Evolutionary conservation across 2,329 filamentous ascomycete species (phyloP), one percentile per base, ranked within the genome.

Genomic region (Trichoderma guizhouense): DNA sequence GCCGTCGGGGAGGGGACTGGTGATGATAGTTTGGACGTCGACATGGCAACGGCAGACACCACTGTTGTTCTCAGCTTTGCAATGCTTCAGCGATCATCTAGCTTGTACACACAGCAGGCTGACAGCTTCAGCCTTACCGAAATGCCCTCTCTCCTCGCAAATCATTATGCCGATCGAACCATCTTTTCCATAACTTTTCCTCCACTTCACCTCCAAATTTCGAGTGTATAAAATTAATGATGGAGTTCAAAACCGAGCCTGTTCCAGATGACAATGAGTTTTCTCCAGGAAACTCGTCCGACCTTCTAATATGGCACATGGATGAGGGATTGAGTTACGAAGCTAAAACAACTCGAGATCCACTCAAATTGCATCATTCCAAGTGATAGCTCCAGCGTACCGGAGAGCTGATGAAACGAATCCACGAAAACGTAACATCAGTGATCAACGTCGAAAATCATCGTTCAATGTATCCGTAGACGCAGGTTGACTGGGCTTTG

Each of bases 371-470:
- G 0, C n/a, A 9, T 47, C 36, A 1, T 8, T n/a, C 15, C 36
- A n/a, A 9, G 15, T 43, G 15, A 43, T n/a, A 5, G 39, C 39
- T 43, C 7, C 7, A 43, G 15, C 3, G 3, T 21, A 53, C 11
- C 5, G 1, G 11, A 53, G 11, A 53, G 43, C 8, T 24, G 11
- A 3, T 1, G 47, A 14, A 2, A 24, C 11, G 5, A 53, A 53
- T 14, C 11, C 11, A 21, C 2, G 11, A 53, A 24, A 53, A 24
- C 5, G n/a, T n/a, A 3, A 24, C 7, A 53, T 12, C 2, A 53
- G 21, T 14, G 21, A 14, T 14, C 95, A 98, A 3, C 95, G 94
- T 68, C 92, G 88, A 62, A 85, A 82, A 75, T 94, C 91, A 43
- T 88, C 85, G 62, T 85, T 83, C 7, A 77, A 53, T 3, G 74